Evolutionary conservation across 2,329 filamentous ascomycete genomes (phyloP), one percentile per base, ranked within the genome.

Genomic region (Drechslerella coelobrocha): DNA sequence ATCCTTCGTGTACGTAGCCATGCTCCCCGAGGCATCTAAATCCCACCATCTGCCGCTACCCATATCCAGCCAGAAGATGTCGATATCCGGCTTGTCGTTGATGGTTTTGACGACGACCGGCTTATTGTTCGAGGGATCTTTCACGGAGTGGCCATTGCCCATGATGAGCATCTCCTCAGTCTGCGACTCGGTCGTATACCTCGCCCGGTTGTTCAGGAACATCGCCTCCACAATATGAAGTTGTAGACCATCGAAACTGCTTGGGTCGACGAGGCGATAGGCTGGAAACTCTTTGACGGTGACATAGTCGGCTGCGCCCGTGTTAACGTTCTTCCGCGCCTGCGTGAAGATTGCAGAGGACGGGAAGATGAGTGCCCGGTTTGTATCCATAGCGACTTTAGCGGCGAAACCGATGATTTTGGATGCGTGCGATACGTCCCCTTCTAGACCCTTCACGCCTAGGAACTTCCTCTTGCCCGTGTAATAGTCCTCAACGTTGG

Each of bases 1-100:
- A 2, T 71, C 66, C 34, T 63, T 71, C 1, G 66, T 71, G 29
- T 71, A 71, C 17, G 12, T 5, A n/a, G 66, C 66, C 66, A 71
- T 71, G 26, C 53, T 60, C 0, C 66, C 66, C 14, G 66, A 71
- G 27, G 66, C 66, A 47, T 71, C 66, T 5, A 71, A 37, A 37
- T 71, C 66, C 66, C 66, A 71, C 66, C 66, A 71, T 37, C 66
- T 59, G 21, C 66, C 66, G 21, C 59, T 71, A 2, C 66, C 66
- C 66, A 71, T 71, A 23, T 71, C 66, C n/a, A 71, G 14, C 66
- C 66, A 71, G 5, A 71, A 21, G 29, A 71, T 39, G 10, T 71
- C 59, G 2, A 51, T 43, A 8, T 63, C 37, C 2, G 47, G 34
- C 48, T 59, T 71, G 26, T 71, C 66, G 17, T 19, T 52, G 29